A percentile compares a stretch with the other conserved stretches of the same genome.
Conservation (phyloP, 2,329 filamentous ascomycete genomes). For the Alternaria triticina region DNA sequence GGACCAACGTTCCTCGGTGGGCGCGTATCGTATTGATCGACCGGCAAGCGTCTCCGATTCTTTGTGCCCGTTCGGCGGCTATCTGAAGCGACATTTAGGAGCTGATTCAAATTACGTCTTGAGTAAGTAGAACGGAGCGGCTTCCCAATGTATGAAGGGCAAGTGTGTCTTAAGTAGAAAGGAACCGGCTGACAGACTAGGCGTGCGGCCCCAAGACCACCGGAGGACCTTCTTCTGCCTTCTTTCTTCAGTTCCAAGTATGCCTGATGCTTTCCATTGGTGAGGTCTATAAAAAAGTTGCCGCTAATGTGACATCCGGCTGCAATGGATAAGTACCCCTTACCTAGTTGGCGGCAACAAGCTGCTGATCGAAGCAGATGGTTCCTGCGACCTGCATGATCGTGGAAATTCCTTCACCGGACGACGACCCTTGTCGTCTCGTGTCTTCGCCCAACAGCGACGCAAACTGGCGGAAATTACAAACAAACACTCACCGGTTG, state of each 20-base stretch:
- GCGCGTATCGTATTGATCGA: conserved; percentile 19
- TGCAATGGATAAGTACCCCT: conserved; percentile 14
- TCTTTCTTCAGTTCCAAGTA: conserved; percentile 5
- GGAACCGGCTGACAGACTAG: conserved; percentile 17
- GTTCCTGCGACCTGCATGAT: conserved; percentile 11
- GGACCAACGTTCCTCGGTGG: conserved; percentile 2
- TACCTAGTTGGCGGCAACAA: conserved; percentile 7
- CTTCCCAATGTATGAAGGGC: background rate
- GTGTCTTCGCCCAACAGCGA: conserved; percentile 2
- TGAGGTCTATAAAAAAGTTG: conserved; percentile 1
- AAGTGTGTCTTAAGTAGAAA: conserved; percentile 32
- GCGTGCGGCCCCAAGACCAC: conserved; percentile 4
- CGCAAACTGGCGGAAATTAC: background rate
- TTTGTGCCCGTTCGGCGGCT: conserved; percentile 5
- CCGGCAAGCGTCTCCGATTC: background rate
- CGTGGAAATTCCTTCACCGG: conserved; percentile 12
- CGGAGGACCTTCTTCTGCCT: conserved; percentile 22
- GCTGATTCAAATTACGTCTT: background rate
- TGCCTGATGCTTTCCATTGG: conserved; percentile 20
- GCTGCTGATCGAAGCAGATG: conserved; percentile 8
- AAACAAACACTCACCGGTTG: conserved; percentile 13
- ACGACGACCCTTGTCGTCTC: conserved; percentile 7
- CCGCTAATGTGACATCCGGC: conserved; percentile 13
- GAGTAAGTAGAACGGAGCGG: background rate
- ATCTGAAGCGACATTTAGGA: conserved; percentile 6